These are phyloP conservation scores for Sonneratia alba DNA, from an alignment of 345 rosid genomes.

Conservation along the genomic window DNA sequence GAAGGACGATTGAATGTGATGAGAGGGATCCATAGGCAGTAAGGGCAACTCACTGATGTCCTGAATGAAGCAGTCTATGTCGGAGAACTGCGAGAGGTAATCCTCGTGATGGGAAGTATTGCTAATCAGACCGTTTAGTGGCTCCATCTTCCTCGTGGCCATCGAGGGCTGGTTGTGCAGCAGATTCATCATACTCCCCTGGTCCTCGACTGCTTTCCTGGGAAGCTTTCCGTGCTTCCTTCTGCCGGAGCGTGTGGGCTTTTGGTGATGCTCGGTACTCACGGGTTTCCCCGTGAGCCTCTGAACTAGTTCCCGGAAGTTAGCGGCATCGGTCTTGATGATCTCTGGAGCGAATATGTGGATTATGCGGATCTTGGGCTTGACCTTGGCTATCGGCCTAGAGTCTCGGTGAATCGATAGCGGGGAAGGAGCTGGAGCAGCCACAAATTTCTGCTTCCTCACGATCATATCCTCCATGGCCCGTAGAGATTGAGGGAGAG, in stretches of 20 bases:
- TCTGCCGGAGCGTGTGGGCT: not conserved
- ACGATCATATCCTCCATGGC: constrained; percentile 14
- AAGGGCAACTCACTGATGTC: constrained; percentile 15
- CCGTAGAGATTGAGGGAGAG: not conserved
- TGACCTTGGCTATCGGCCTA: constrained; percentile 14
- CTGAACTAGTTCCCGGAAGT: constrained; percentile 37
- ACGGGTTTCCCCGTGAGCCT: constrained; percentile 35
- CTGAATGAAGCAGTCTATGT: constrained; percentile 15
- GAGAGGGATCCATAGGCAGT: constrained; percentile 8
- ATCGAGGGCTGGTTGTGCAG: not conserved
- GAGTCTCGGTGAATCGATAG: constrained; percentile 23
- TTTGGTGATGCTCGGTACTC: not conserved
- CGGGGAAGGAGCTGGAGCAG: constrained; percentile 9
- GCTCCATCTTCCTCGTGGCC: constrained; percentile 9
- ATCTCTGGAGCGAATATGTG: constrained; percentile 41
- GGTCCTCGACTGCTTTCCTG: not conserved
- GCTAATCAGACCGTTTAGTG: not conserved
- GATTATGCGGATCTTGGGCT: constrained; percentile 36
- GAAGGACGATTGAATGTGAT: constrained; percentile 9
- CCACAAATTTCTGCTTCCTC: constrained; percentile 9
- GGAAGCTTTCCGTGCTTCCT: not conserved
- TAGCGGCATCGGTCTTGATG: constrained; percentile 36
- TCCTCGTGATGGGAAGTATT: constrained; percentile 6
- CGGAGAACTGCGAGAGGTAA: constrained; percentile 15
- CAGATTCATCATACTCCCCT: not conserved